phyloP scores from a whole-genome alignment of 352 stramenopile species.

The Globisporangium splendens region DNA sequence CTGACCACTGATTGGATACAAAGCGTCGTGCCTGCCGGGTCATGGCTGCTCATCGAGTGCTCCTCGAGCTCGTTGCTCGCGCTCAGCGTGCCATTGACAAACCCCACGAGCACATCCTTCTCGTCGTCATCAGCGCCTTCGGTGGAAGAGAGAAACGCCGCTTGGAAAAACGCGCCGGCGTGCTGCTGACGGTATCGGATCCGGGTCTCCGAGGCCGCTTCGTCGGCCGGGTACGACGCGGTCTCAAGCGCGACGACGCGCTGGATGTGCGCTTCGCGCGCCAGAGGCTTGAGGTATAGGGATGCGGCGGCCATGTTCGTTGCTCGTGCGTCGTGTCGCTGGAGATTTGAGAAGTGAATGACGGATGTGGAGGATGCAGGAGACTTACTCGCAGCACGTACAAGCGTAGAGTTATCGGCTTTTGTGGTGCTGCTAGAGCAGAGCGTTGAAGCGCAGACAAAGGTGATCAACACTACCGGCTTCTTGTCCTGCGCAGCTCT shows the following conservation, averaged over 20 bases:
- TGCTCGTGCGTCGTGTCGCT: not conserved
- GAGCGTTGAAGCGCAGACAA: too few species aligned
- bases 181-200: slow-evolving; percentile 62
- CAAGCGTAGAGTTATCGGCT: too few species aligned
- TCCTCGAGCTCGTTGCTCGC: slow-evolving; percentile 48
- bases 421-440: too few species aligned
- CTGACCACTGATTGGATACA: slow-evolving; percentile 87
- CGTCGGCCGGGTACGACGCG: slow-evolving; percentile 79
- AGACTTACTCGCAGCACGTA: too few species aligned
- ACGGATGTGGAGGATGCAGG: too few species aligned
- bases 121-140: too few species aligned
- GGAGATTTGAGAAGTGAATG: not conserved
- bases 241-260: slow-evolving; percentile 47
- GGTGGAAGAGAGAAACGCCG: slow-evolving; percentile 28
- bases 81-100: slow-evolving; percentile 84
- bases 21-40: slow-evolving; percentile 64
- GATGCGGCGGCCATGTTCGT: not conserved
- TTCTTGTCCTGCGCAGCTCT: too few species aligned
- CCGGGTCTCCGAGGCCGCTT: slow-evolving; percentile 73
- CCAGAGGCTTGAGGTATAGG: slow-evolving; percentile 3
- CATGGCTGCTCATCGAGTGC: slow-evolving; percentile 76
- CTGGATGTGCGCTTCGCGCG: slow-evolving; percentile 24
- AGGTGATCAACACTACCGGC: too few species aligned
- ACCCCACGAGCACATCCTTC: slow-evolving; percentile 64
- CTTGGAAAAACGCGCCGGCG: too few species aligned